Evolutionary conservation across 1,139 yeast genomes (phyloP), one percentile per base, ranked within the genome.

Genomic region (Pneumocystis canis): DNA sequence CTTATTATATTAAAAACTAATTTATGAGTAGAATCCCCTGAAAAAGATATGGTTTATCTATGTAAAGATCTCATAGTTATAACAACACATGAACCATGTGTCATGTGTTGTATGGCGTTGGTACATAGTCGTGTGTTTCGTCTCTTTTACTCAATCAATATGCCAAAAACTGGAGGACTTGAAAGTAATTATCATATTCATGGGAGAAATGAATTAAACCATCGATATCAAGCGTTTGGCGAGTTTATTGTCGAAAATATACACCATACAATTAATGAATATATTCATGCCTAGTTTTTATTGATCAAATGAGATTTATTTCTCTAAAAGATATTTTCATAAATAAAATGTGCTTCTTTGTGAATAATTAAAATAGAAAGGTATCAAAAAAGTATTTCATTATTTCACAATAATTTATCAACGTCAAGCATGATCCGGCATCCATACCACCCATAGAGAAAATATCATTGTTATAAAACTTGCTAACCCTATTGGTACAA

Each of bases 51-150:
- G 18, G 59, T 73, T 57, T 94, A 94, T 71, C 78, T 94, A 9
- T 90, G 97, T 70, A 81, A 85, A 59, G 81, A 83, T 64, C 79
- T 84, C 67, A 84, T 87, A 66, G 89, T 92, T 0, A 89, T 87
- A 70, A 86, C 94, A 1, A 86, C 96, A 0, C 96, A 89, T 71
- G 98, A 94, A 72, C 99, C 98, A 0, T 94, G 98, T 71, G 81
- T 88, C 0, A 94, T 92, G 97, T 94, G 99, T 71, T 76, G 87
- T 7, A 94, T 94, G 99, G 98, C 97, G 0, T 77, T 94, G 47
- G 85, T 90, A 11, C 98, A 94, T 72, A 90, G 97, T 0, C 78
- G 99, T 60, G 80, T 94, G 1, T 79, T 82, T 16, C 77, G 89
- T 63, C 75, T 92, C 54, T 77, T 87, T 0, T 92, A 84, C 71